phyloP scores from a whole-genome alignment of 768 basidiomycete genomes.

The Cytidiella melzeri region DNA sequence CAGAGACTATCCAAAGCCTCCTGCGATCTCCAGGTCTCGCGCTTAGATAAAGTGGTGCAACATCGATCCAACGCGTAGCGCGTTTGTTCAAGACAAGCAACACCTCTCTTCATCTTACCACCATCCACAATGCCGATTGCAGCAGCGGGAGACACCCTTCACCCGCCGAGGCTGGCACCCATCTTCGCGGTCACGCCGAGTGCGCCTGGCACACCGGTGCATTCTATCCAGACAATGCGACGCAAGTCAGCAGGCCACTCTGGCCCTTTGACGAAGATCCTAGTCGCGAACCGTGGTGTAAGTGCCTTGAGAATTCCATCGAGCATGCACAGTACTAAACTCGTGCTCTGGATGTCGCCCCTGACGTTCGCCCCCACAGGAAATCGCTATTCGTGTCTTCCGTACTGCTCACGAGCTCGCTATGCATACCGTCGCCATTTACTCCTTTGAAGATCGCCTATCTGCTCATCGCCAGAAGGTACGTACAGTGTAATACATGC shows the following conservation, averaged over 20 bases:
- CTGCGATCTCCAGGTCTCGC: neutral
- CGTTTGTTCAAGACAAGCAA: neutral
- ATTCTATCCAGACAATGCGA: constrained; percentile 87
- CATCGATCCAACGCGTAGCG: neutral
- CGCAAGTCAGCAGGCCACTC: constrained; percentile 87
- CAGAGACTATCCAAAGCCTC: neutral
- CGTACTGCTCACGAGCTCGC: constrained; percentile 97
- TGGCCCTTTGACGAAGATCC: constrained; percentile 85
- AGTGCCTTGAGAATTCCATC: constrained; percentile 27
- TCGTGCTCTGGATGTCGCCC: constrained; percentile 1
- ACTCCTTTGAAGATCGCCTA: constrained; percentile 94
- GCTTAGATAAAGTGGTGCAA: neutral
- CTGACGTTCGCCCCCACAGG: constrained; percentile 42
- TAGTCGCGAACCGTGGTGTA: constrained; percentile 90
- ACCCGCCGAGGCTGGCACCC: constrained; percentile 67
- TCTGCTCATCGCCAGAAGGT: constrained; percentile 98
- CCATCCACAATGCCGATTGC: constrained; percentile 11
- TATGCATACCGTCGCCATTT: constrained; percentile 99
- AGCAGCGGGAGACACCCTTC: constrained; percentile 32
- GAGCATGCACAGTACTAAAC: neutral
- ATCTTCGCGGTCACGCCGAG: constrained; percentile 73
- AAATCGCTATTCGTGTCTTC: constrained; percentile 99
- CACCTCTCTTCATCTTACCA: constrained; percentile 1
- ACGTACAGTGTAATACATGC: constrained; percentile 11
- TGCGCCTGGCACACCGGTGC: constrained; percentile 78